Conservation (phyloP, 495 filamentous ascomycete species). For the Hypoxylon lenormandii region DNA sequence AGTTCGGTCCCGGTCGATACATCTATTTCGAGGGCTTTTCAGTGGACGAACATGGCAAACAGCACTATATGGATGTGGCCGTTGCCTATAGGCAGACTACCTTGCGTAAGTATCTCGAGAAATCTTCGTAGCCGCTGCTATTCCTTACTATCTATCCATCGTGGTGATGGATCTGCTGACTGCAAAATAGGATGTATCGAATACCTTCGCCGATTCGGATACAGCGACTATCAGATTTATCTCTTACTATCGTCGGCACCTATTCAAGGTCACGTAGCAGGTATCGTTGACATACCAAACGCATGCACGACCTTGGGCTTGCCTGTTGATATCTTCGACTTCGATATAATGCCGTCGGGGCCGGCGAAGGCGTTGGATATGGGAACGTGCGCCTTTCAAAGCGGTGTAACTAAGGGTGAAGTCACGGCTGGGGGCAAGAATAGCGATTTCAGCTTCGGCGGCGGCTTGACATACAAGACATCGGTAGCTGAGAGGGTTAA, state of each 20-base stretch:
- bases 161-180: background rate
- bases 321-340: conserved; percentile 96
- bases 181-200: conserved; percentile 69
- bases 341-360: conserved; percentile 82
- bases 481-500: conserved; percentile 29
- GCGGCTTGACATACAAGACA: conserved; percentile 64
- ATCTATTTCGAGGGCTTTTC: conserved; percentile 96
- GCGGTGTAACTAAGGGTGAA: conserved; percentile 58
- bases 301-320: conserved; percentile 90
- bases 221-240: conserved; percentile 84
- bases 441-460: conserved; percentile 62
- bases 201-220: conserved; percentile 85
- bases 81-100: conserved; percentile 91
- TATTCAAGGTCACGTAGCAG: conserved; percentile 92
- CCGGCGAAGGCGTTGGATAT: conserved; percentile 74
- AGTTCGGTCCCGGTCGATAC: conserved; percentile 85
- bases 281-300: conserved; percentile 85
- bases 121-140: background rate
- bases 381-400: conserved; percentile 81
- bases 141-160: background rate
- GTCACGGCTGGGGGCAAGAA: conserved; percentile 59
- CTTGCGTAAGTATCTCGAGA: conserved; percentile 65
- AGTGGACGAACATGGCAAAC: conserved; percentile 90
- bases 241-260: conserved; percentile 89
- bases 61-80: conserved; percentile 92